Evolutionary conservation across 257 asterid species (phyloP), one percentile per base, ranked within the genome.

Genomic region (Hygrophila difformis): DNA sequence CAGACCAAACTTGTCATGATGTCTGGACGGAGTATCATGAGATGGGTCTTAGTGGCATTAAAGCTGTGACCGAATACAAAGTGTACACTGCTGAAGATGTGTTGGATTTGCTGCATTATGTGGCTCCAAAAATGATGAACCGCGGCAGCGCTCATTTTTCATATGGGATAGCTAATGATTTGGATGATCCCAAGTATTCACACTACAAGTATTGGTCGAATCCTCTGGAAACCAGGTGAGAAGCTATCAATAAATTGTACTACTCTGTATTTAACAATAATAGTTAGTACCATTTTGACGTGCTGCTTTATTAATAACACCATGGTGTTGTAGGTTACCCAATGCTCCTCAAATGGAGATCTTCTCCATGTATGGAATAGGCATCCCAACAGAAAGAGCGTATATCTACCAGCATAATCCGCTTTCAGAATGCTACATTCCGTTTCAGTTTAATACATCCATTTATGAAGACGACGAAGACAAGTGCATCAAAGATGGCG

Each of bases 11-110:
- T 2, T 86, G 94, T 56, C 68, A 67, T 48, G 94, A 82, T 68
- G 94, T 82, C 56, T 86, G 96, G 96, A 86, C 87, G 1, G 96
- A 86, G 73, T 86, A 86, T 61, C 85, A 74, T 47, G 92, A 86
- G 51, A 82, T 86, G 81, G 96, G 96, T 13, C 39, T 82, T 53
- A 60, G 78, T 51, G 94, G 88, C 38, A 48, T 76, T 54, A 79
- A 72, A 56, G 88, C 94, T 31, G 77, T 82, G 17, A 58, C 85
- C 31, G 94, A 82, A 41, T 78, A 82, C 70, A 82, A 79, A 67
- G 94, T 63, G 44, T 82, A 76, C 57, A 82, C 96, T 40, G 89
- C 88, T 17, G 79, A 61, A 29, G 92, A 82, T 51, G 24, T 82
- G 23, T 15, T 82, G 59, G 96, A 86, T 66, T 67, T 86, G 63